Base-by-base conservation (phyloP, 2,329 filamentous ascomycete species). In the Phaeosphaeria sp. region DNA sequence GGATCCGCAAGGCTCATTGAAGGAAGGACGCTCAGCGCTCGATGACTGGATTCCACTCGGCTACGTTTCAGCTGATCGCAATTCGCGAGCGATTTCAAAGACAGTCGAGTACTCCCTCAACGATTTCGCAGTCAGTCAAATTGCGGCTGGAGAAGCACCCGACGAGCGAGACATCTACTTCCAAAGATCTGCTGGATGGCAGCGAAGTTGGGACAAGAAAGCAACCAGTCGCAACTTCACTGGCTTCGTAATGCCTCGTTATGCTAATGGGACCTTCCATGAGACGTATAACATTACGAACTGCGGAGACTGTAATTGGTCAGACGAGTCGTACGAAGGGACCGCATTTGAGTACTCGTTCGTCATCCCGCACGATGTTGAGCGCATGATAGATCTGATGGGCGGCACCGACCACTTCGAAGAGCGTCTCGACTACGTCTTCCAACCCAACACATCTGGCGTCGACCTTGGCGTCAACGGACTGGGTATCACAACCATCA, bases 291-390 rank as follows among this genome's bases (percentile, higher is more conserved):
- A 81, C 54, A 79, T 79, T 24, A 72, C 74, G 2, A 67, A 77
- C 39, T 81, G 79, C 50, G 78, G 78, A 7, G 71, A 71, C 2
- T 81, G 79, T 57, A 77, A 79, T 25, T 80, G 78, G 78, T 47
- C 53, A 0, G 72, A 75, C n/a, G 73, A 79, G 47, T 75, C 73
- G 15, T 81, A 81, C 51, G 79, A 81, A 63, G 78, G 71, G 2
- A 78, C 77, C 6, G 74, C 77, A 3, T 80, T 79, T 49, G 70
- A 81, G 50, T 81, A 81, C 57, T 78, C 75, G 1, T 81, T 80
- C 53, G 77, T 77, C 1, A 70, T 80, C 6, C 79, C 79, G 1
- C 78, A 80, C 53, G 79, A 81, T 45, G 71, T 80, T 49, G 63
- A 74, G 20, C 77, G 74, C 3, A 65, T 81, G 18, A 81, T 81